Conservation (phyloP, 106 monocot genomes). For the Apostasia ramifera region DNA sequence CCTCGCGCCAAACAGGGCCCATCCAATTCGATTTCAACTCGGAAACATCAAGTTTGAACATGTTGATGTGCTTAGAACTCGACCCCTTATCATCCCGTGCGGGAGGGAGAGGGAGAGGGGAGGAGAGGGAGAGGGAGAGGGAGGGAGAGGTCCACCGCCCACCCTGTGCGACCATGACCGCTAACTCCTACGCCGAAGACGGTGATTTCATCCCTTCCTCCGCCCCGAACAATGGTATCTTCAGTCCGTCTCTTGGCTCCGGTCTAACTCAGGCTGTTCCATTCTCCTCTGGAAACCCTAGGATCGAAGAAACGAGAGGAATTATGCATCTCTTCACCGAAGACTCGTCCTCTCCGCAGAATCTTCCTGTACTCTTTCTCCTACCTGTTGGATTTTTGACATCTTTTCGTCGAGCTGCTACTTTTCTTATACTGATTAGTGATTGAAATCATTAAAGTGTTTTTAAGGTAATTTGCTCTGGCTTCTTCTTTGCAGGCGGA, state of each 20-base stretch:
- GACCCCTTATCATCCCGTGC: too few relatives aligned
- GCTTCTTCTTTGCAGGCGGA: slow-evolving; percentile 38
- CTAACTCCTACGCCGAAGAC: slow-evolving; percentile 14
- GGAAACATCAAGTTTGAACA: too few relatives aligned
- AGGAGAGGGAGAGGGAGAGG: too few relatives aligned
- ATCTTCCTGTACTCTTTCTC: slow-evolving; percentile 36
- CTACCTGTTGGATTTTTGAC: neutral
- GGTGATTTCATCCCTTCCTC: slow-evolving; percentile 2
- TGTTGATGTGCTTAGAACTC: too few relatives aligned
- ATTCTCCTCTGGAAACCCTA: slow-evolving; percentile 96
- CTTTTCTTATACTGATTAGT: neutral
- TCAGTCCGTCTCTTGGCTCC: slow-evolving; percentile 4
- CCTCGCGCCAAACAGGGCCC: too few relatives aligned
- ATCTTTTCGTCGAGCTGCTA: neutral
- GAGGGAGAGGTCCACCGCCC: too few relatives aligned
- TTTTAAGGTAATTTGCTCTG: neutral
- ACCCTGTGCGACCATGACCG: neutral
- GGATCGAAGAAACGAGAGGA: slow-evolving; percentile 90
- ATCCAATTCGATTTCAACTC: too few relatives aligned
- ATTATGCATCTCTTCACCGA: slow-evolving; percentile 66
- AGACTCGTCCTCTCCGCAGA: slow-evolving; percentile 16
- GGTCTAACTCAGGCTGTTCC: slow-evolving; percentile 28
- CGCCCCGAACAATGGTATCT: neutral
- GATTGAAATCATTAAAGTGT: neutral
- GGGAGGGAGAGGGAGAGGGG: too few relatives aligned